Evolutionary conservation across 768 basidiomycete species (phyloP).

Genomic region (Termitomyces sp.): DNA sequence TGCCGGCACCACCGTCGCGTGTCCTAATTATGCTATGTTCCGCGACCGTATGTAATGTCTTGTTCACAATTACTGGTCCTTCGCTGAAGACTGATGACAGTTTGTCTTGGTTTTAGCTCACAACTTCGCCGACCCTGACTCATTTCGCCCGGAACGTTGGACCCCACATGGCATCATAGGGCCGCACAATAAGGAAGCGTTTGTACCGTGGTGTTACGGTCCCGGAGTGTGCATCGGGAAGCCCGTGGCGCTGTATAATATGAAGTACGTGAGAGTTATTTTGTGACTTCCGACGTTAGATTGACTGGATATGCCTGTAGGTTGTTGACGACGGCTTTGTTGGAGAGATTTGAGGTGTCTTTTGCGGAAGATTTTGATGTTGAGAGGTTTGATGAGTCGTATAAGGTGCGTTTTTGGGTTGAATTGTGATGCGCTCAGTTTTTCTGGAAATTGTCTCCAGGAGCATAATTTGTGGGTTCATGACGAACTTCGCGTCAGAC

Average conservation of each 20-base stretch:
- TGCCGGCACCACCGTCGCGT: conserved; percentile 11
- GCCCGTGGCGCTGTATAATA: conserved; percentile 21
- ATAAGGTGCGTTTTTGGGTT: conserved; percentile 13
- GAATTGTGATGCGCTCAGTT: background rate
- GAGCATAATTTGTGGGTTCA: conserved; percentile 22
- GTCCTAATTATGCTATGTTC: conserved; percentile 12
- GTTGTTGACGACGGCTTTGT: conserved; percentile 12
- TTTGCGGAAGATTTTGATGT: conserved; percentile 13
- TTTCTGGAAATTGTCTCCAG: conserved; percentile 1
- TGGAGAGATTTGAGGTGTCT: conserved; percentile 12
- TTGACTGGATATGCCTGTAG: conserved; percentile 2
- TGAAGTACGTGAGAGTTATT: conserved; percentile 16
- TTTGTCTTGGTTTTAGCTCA: conserved; percentile 4
- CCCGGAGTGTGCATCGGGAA: conserved; percentile 20
- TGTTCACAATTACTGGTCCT: background rate
- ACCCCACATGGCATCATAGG: background rate
- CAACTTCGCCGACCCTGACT: conserved; percentile 16
- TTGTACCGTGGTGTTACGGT: conserved; percentile 18
- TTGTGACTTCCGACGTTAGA: background rate
- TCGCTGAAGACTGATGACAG: too few species aligned
- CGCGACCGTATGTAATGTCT: conserved; percentile 10
- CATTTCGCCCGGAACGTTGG: conserved; percentile 20
- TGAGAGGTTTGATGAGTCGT: conserved; percentile 16
- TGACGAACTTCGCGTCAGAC: conserved; percentile 11
- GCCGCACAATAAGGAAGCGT: conserved; percentile 12